These are phyloP conservation scores for Thielaviopsis musarum DNA, from an alignment of 2,329 filamentous ascomycete species.

Conservation along the genomic window DNA sequence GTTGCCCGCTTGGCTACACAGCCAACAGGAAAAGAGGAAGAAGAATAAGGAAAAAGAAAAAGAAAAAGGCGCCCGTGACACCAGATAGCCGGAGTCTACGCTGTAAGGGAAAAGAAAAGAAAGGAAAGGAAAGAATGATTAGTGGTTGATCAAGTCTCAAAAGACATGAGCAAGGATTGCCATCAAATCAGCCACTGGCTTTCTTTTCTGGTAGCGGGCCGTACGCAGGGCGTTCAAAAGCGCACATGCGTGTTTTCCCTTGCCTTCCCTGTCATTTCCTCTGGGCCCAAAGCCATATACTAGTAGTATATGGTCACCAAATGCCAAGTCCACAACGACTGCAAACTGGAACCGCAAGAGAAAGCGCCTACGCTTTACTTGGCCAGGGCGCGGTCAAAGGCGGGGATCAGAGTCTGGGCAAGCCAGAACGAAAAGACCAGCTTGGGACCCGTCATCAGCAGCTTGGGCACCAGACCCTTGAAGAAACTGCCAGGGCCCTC, in stretches of 20 bases:
- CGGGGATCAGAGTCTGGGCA: conserved; percentile 91
- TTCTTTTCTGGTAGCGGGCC: not conserved
- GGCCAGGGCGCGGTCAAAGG: conserved; percentile 46
- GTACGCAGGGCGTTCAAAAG: not conserved
- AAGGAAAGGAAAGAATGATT: not conserved
- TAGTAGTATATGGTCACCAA: no score
- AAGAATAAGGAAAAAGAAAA: no score
- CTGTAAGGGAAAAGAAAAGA: no score
- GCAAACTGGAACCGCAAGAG: not conserved
- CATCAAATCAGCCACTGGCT: not conserved
- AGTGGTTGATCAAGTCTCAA: not conserved
- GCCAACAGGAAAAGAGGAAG: not conserved
- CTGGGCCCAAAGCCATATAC: no score
- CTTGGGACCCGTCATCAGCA: conserved; percentile 98
- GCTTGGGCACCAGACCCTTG: conserved; percentile 93
- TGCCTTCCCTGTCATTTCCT: not conserved
- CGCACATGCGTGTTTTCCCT: not conserved
- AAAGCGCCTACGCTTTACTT: conserved; percentile 16
- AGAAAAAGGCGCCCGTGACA: not conserved
- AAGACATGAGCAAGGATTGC: not conserved
- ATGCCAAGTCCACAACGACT: no score
- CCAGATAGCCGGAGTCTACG: no score
- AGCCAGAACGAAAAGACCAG: conserved; percentile 99
- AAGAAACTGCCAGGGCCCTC: conserved; percentile 83
- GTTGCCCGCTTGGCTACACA: not conserved